Conservation (phyloP, 228 moss, liverwort and hornwort genomes). For the Sphagnum magellanicum region DNA sequence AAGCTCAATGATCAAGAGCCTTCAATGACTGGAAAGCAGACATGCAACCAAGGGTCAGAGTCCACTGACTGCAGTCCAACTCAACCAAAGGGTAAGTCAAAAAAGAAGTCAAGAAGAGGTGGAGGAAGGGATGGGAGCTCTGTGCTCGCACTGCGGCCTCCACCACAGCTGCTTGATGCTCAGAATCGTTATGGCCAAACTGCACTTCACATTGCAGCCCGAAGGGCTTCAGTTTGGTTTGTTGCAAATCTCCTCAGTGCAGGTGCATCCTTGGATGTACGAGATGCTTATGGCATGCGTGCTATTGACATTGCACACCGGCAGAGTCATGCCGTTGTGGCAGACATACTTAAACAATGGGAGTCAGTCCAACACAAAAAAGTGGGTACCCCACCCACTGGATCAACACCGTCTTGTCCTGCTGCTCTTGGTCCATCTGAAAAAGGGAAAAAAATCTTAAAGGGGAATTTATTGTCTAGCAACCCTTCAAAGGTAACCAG, state of each 20-base stretch:
- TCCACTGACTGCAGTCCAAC: slow-evolving; percentile 2
- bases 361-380: slow-evolving; percentile 13
- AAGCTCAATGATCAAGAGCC: not conserved
- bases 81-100: slow-evolving; percentile 2
- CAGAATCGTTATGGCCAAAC: slow-evolving; percentile 86
- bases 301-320: slow-evolving; percentile 62
- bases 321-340: slow-evolving; percentile 29
- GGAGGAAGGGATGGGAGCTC: slow-evolving; percentile 4
- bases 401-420: not conserved
- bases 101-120: slow-evolving; percentile 1
- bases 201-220: slow-evolving; percentile 82
- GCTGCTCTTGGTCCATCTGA: not conserved
- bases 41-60: not conserved
- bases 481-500: not conserved
- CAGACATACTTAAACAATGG: slow-evolving; percentile 47
- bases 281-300: slow-evolving; percentile 48
- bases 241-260: slow-evolving; percentile 56
- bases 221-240: slow-evolving; percentile 73
- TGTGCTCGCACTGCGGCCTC: slow-evolving; percentile 12
- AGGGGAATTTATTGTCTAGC: not conserved
- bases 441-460: not conserved
- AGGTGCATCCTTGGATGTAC: slow-evolving; percentile 64
- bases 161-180: slow-evolving; percentile 54
- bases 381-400: slow-evolving; percentile 2
- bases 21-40: not conserved